Percentiles rank a stretch among this genome's conserved stretches.
Evolutionary conservation across 2,329 filamentous ascomycete species (phyloP).

Genomic region (Bipolaris cookei): DNA sequence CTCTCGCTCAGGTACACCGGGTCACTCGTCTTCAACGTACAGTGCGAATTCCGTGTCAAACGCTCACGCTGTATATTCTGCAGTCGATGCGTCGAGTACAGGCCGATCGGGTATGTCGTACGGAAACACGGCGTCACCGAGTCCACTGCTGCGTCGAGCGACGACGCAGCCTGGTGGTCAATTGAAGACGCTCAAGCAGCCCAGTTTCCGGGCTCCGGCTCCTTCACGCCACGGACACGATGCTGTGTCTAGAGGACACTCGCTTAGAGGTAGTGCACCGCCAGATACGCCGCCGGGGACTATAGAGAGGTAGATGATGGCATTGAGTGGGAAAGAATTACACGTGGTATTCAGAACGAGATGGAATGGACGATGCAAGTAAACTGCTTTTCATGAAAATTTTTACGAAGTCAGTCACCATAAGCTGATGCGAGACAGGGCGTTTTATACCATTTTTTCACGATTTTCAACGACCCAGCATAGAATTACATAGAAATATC

Average conservation of each 20-base stretch:
- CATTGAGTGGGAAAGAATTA: too few relatives aligned
- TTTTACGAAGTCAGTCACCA: too few relatives aligned
- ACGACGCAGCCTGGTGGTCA: conserved; percentile 39
- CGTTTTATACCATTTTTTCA: neutral
- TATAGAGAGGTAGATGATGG: conserved; percentile 13
- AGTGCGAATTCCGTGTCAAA: conserved; percentile 2
- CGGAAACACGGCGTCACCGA: conserved; percentile 34
- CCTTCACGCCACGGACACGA: conserved; percentile 21
- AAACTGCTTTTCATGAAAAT: neutral
- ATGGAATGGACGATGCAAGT: neutral
- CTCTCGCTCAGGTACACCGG: conserved; percentile 25
- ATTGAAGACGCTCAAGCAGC: conserved; percentile 30
- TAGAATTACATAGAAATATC: neutral
- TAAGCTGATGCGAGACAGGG: neutral
- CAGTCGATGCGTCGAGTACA: conserved; percentile 16
- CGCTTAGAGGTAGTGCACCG: conserved; percentile 16
- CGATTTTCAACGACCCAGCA: neutral
- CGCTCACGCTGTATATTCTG: conserved; percentile 19
- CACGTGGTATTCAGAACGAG: too few relatives aligned
- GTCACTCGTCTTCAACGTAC: neutral
- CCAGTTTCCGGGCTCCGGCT: conserved; percentile 5
- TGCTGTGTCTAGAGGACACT: neutral
- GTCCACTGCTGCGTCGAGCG: conserved; percentile 44
- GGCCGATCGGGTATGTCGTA: conserved; percentile 4
- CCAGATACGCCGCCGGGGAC: conserved; percentile 41